Conservation (phyloP, 2,329 filamentous ascomycete species). For the Lachnellula suecica region DNA sequence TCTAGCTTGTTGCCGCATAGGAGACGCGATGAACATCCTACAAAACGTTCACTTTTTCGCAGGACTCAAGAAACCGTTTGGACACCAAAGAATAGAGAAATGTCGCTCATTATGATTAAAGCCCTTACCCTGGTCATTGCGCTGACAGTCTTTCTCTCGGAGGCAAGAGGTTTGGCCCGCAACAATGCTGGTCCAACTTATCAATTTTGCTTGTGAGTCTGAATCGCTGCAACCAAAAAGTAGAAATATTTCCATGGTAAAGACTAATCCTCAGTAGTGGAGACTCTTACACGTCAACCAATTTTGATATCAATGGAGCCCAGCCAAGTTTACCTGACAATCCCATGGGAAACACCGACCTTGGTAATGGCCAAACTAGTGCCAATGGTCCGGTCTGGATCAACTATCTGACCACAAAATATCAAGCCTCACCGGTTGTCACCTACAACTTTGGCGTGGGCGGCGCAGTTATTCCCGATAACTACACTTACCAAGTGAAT, state of each 20-base stretch:
- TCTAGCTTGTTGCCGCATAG: neutral
- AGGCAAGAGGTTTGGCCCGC: neutral
- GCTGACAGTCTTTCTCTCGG: too few relatives aligned
- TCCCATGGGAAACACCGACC: constrained; percentile 34
- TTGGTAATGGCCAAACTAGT: constrained; percentile 30
- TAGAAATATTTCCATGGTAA: too few relatives aligned
- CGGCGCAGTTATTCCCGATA: constrained; percentile 31
- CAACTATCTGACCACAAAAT: constrained; percentile 41
- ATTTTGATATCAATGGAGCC: constrained; percentile 31
- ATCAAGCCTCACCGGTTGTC: constrained; percentile 36
- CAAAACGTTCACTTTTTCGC: too few relatives aligned
- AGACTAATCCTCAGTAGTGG: constrained; percentile 21
- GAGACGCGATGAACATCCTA: too few relatives aligned
- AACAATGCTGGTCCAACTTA: neutral
- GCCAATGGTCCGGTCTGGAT: constrained; percentile 50
- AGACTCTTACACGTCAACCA: constrained; percentile 35
- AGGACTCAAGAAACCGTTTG: too few relatives aligned
- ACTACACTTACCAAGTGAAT: constrained; percentile 32
- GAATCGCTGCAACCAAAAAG: too few relatives aligned
- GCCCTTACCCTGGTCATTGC: too few relatives aligned
- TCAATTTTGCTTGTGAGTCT: neutral
- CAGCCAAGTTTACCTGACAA: constrained; percentile 27
- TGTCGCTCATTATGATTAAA: too few relatives aligned
- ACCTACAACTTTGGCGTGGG: constrained; percentile 48
- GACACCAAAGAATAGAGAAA: too few relatives aligned